These are phyloP conservation scores for Thamnidium elegans DNA, from an alignment of 192 early-diverging fungal species.

Conservation along the genomic window DNA sequence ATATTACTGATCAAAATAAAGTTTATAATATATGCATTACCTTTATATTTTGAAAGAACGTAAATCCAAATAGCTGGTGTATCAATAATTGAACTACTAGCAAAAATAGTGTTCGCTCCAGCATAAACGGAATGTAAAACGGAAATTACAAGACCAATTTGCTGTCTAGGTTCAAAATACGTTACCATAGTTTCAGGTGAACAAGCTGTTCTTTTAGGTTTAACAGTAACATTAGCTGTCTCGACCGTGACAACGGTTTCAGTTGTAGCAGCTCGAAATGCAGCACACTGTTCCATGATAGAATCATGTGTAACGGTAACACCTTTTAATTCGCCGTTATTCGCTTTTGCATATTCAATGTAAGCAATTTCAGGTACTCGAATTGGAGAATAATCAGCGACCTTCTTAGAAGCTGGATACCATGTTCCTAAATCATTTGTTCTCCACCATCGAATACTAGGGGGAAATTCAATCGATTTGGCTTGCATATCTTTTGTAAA, in stretches of 20 bases:
- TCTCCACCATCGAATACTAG: constrained; percentile 75
- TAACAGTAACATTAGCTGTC: neutral
- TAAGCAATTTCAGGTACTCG: constrained; percentile 69
- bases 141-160: constrained; percentile 70
- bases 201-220: constrained; percentile 8
- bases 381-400: constrained; percentile 45
- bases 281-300: constrained; percentile 67
- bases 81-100: constrained; percentile 59
- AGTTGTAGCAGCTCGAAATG: constrained; percentile 26
- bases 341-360: constrained; percentile 82
- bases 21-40: constrained; percentile 31
- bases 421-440: constrained; percentile 74
- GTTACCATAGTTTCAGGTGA: constrained; percentile 41
- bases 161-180: constrained; percentile 79
- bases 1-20: neutral
- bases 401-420: constrained; percentile 54
- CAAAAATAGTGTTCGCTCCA: constrained; percentile 67
- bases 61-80: constrained; percentile 68
- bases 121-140: constrained; percentile 66
- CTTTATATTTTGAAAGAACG: constrained; percentile 65
- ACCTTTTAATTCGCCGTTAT: constrained; percentile 82
- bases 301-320: constrained; percentile 73
- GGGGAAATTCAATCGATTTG: constrained; percentile 61
- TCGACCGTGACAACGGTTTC: constrained; percentile 1
- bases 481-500: constrained; percentile 70